Conservation (phyloP, 176 grass and related monocot genomes). For the Bolboschoenus planiculmis region DNA sequence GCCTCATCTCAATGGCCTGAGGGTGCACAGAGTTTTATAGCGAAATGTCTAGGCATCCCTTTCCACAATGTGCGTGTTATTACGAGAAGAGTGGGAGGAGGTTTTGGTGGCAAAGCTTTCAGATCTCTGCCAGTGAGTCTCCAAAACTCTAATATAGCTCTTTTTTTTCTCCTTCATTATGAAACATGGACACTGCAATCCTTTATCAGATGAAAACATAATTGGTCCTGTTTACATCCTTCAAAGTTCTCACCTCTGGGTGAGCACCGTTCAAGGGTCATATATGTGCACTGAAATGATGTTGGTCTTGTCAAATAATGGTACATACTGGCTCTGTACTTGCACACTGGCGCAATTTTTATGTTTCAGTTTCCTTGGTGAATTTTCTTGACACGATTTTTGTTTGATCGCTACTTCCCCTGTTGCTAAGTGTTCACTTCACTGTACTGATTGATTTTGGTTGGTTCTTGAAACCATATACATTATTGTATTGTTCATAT, state of each 20-base stretch:
- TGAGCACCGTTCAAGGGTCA: not conserved
- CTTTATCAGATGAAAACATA: not conserved
- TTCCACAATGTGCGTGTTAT: slow-evolving; percentile 68
- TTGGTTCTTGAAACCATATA: too few relatives aligned
- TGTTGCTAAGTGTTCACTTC: not conserved
- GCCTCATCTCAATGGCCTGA: slow-evolving; percentile 42
- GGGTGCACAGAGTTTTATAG: slow-evolving; percentile 30
- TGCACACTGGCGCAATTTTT: not conserved
- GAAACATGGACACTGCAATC: not conserved
- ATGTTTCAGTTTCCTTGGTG: not conserved
- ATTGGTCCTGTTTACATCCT: not conserved
- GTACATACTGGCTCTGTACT: not conserved
- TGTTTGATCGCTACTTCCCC: not conserved
- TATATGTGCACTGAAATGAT: not conserved
- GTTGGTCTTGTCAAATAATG: not conserved
- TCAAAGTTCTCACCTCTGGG: not conserved
- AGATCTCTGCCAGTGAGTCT: slow-evolving; percentile 26
- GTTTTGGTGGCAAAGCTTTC: slow-evolving; percentile 62
- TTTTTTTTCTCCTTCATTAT: not conserved
- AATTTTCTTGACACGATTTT: not conserved
- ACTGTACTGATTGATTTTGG: too few relatives aligned
- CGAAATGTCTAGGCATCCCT: slow-evolving; percentile 55
- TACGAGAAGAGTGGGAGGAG: slow-evolving; percentile 66
- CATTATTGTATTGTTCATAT: not conserved
- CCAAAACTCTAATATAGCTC: not conserved